phyloP scores from a whole-genome alignment of 1,284 basidiomycete genomes.

The Chalciporus sp. region DNA sequence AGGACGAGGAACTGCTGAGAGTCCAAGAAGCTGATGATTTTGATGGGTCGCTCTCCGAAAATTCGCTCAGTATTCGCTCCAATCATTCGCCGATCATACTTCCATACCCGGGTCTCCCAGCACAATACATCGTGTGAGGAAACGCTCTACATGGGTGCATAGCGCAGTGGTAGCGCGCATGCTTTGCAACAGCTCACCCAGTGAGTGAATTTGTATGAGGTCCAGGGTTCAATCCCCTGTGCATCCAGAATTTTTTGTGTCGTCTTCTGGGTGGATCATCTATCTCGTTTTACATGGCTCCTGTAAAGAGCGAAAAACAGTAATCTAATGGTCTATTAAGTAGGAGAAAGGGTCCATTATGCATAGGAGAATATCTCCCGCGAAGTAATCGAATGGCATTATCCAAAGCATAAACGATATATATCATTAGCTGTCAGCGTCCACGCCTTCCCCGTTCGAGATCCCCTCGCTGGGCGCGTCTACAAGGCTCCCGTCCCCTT shows the following conservation, averaged over 20 bases:
- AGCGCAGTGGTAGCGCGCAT: conserved; percentile 41
- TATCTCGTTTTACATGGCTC: neutral
- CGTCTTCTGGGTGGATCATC: too few species aligned
- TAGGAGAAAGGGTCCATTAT: conserved; percentile 6
- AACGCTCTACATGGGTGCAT: conserved; percentile 26
- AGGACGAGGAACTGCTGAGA: too few species aligned
- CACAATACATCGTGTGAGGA: neutral
- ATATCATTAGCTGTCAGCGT: conserved; percentile 13
- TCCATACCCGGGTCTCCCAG: neutral
- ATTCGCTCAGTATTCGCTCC: too few species aligned
- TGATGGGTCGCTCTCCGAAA: too few species aligned
- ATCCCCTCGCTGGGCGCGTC: neutral
- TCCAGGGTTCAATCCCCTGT: conserved; percentile 40
- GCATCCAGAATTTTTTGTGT: conserved; percentile 31
- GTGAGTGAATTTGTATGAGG: conserved; percentile 31
- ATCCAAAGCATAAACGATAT: neutral
- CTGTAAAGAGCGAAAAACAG: neutral
- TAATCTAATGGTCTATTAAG: conserved; percentile 8
- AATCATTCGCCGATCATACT: neutral
- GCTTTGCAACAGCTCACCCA: conserved; percentile 28
- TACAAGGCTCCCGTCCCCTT: neutral
- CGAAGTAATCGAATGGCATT: neutral
- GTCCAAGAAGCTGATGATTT: too few species aligned
- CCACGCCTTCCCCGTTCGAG: conserved; percentile 4
- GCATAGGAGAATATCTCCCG: neutral